Evolutionary conservation across 257 asterid species (phyloP), one percentile per base, ranked within the genome.

Genomic region (Jacaranda mimosifolia): DNA sequence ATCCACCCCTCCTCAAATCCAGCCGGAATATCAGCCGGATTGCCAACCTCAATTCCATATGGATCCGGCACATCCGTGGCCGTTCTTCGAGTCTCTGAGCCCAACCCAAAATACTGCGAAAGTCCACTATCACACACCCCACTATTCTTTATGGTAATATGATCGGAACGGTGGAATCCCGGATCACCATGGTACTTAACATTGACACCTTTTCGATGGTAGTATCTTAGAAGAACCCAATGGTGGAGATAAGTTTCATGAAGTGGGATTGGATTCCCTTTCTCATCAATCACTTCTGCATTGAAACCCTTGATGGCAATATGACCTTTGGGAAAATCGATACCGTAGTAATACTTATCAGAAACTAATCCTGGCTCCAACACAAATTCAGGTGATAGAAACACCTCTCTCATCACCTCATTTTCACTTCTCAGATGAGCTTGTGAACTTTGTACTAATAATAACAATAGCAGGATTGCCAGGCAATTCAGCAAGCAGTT

Each of bases 51-150:
- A 19, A 91, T 87, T 18, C 87, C 92, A 59, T 89, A 88, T 13
- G 97, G 96, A 56, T 89, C 88, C 0, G 94, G 97, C 26, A 89
- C 79, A 36, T 73, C 38, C 2, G 83, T 79, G 19, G 35, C 77
- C 2, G 97, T 91, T 67, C 53, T 83, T 17, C 95, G 84, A 5
- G 95, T 91, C 80, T 91, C 97, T 2, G 97, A 86, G n/a, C 97
- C 97, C 0, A 91, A 82, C 32, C 97, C 95, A 40, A 82, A 91
- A 68, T 85, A 81, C 36, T 91, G 90, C 0, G 70, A 4, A 5
- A 89, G 82, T 4, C 74, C 87, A 51, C 10, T 9, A 15, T 66
- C 85, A 46, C 97, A 89, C 5, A 87, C 4, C 10, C 97, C 97
- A 39, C 74, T 78, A 62, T 91, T 91, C 14, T 83, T 75, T 5